Conservation (phyloP, 192 early-diverging fungal genomes). For the Backusella sp. region DNA sequence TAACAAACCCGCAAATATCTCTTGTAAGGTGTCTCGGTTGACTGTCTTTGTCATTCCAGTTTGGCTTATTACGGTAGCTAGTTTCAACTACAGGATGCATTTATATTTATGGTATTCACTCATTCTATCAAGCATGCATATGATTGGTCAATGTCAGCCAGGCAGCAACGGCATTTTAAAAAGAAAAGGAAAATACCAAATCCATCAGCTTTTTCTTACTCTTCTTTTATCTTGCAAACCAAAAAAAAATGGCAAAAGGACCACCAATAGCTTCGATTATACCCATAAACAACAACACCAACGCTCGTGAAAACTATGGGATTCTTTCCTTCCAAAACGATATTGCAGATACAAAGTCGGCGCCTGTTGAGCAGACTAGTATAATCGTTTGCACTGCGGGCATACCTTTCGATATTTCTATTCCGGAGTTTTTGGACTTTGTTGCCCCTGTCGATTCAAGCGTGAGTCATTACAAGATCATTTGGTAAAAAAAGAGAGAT, state of each 20-base stretch:
- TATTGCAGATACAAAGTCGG: background rate
- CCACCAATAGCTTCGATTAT: background rate
- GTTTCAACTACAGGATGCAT: too few species aligned
- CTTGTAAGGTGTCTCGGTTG: too few species aligned
- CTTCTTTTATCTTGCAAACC: background rate
- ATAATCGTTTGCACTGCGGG: conserved; percentile 71
- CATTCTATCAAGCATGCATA: too few species aligned
- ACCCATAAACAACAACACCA: background rate
- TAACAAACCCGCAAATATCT: too few species aligned
- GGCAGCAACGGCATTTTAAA: background rate
- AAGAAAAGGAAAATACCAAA: background rate
- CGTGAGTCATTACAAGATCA: conserved; percentile 76
- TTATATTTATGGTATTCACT: too few species aligned
- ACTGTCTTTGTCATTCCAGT: too few species aligned
- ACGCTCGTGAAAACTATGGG: background rate
- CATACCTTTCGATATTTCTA: conserved; percentile 86
- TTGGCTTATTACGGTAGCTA: too few species aligned
- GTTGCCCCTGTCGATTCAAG: conserved; percentile 63
- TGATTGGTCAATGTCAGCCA: too few species aligned
- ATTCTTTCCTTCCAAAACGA: conserved; percentile 1
- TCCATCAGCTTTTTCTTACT: background rate
- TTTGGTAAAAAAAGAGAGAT: conserved; percentile 40
- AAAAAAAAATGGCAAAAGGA: background rate
- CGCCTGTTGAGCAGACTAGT: background rate
- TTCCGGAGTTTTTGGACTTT: conserved; percentile 89